A percentile compares a stretch with the other conserved stretches of the same genome.
phyloP scores from a whole-genome alignment of 108 stramenopile species.

The Skeletonema potamos region DNA sequence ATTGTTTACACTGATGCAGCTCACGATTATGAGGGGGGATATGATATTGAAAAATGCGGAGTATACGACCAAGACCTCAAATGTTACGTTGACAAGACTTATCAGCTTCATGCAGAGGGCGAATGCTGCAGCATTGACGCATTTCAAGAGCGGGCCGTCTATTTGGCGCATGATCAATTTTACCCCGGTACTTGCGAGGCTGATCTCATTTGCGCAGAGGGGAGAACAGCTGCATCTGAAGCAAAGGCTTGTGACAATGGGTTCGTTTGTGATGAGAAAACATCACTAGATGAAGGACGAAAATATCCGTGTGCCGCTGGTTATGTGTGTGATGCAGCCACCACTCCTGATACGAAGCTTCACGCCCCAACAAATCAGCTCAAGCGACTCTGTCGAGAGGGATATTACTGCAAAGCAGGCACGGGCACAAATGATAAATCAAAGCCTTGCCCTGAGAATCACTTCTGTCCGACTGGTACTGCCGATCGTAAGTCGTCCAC shows the following conservation, averaged over 20 bases:
- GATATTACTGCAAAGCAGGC: constrained; percentile 64
- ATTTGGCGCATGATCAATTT: constrained; percentile 60
- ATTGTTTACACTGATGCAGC: constrained; percentile 52
- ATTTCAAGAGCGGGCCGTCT: constrained; percentile 41
- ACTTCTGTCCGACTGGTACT: constrained; percentile 86
- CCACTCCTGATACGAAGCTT: constrained; percentile 76
- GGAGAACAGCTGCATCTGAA: constrained; percentile 32
- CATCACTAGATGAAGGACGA: constrained; percentile 47
- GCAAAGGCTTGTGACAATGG: constrained; percentile 77
- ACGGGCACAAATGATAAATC: constrained; percentile 57
- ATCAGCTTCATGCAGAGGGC: constrained; percentile 38
- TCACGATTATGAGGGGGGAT: constrained; percentile 49
- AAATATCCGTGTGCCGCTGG: constrained; percentile 66
- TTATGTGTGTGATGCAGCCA: constrained; percentile 81
- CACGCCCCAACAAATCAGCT: constrained; percentile 67
- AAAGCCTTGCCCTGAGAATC: constrained; percentile 53
- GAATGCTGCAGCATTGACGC: constrained; percentile 43
- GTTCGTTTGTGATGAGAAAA: constrained; percentile 77
- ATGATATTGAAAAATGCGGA: constrained; percentile 48
- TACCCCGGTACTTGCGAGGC: constrained; percentile 90
- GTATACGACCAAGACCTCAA: constrained; percentile 32
- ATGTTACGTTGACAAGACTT: constrained; percentile 46
- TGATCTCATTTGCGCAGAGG: constrained; percentile 73
- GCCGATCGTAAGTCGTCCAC: constrained; percentile 32
- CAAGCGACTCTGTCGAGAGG: constrained; percentile 61